Evolutionary conservation across 2,329 filamentous ascomycete genomes (phyloP).

Genomic region (Fulvia fulva): DNA sequence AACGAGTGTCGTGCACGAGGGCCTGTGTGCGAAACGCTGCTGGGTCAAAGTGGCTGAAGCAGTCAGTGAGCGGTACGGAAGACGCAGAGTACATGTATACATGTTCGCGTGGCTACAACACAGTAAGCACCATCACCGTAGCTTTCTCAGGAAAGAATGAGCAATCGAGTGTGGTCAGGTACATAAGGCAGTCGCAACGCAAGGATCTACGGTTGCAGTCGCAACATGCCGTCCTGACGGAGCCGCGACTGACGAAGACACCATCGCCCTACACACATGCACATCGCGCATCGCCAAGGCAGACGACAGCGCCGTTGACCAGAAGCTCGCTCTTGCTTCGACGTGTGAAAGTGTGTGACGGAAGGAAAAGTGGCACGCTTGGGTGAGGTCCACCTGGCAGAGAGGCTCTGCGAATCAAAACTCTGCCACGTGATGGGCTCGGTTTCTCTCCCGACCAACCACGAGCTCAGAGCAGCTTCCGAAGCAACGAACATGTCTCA

Average conservation of each 20-base stretch:
- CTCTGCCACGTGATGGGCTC: background rate
- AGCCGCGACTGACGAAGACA: background rate
- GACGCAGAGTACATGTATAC: too few relatives aligned
- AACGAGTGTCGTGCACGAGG: background rate
- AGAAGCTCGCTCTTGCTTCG: background rate
- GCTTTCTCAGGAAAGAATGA: background rate
- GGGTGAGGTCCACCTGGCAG: constrained; percentile 1
- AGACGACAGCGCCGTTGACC: background rate
- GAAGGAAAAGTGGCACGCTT: constrained; percentile 2
- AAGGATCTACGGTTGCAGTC: background rate
- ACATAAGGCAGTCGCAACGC: background rate
- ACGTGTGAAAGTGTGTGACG: background rate
- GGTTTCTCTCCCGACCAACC: background rate
- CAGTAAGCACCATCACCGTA: background rate
- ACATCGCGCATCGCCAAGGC: background rate
- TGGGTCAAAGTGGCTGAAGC: background rate
- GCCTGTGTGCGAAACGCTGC: background rate
- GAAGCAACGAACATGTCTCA: background rate
- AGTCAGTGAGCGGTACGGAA: background rate
- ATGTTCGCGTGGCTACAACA: background rate
- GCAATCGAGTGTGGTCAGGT: background rate
- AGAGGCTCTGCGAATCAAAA: background rate
- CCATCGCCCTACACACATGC: background rate
- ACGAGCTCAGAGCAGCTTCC: background rate
- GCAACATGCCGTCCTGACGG: background rate